Evolutionary conservation across 352 stramenopile species (phyloP), one percentile per base, ranked within the genome.

Genomic region (Globisporangium viniferum): DNA sequence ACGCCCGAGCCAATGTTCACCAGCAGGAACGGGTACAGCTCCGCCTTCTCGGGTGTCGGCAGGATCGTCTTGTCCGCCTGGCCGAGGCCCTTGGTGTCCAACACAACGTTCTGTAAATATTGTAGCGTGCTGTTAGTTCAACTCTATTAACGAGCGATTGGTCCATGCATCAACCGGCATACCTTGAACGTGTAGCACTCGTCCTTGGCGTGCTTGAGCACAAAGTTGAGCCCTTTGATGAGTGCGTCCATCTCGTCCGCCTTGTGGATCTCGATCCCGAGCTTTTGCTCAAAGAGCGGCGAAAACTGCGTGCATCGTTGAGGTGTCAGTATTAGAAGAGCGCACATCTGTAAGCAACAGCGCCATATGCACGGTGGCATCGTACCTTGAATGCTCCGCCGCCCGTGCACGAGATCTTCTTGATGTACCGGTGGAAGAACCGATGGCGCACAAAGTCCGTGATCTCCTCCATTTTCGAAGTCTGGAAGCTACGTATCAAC

Each of bases 1-100:
- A 99, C 97, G 57, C 97, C 97, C 29, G 96, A 99, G 35, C 97
- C 97, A 76, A 99, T 99, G 57, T 98, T 99, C 15, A 99, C 97
- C 9, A 99, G 80, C 58, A 99, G 75, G 74, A 98, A 99, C 27
- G 97, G 97, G 77, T 99, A 99, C 63, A 93, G 62, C 41, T 80
- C 71, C 48, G 74, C 62, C 36, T 79, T 76, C 14, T 74, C 59
- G 39, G 77, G 79, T 41, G 81, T 92, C 14, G 89, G 81, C 15
- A 91, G 69, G 51, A 91, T 70, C 66, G 79, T 81, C 73, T 90
- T 88, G 5, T 83, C 88, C 2, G 76, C 83, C 51, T 74, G 68
- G n/a, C 80, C 79, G 2, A 90, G 71, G 5, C 82, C 82, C 9
- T 84, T 75, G 10, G 82, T 89, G 56, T 83, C 76, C 56, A 86